Evolutionary conservation across 495 filamentous ascomycete species (phyloP).

Genomic region (Cercophora sp.): DNA sequence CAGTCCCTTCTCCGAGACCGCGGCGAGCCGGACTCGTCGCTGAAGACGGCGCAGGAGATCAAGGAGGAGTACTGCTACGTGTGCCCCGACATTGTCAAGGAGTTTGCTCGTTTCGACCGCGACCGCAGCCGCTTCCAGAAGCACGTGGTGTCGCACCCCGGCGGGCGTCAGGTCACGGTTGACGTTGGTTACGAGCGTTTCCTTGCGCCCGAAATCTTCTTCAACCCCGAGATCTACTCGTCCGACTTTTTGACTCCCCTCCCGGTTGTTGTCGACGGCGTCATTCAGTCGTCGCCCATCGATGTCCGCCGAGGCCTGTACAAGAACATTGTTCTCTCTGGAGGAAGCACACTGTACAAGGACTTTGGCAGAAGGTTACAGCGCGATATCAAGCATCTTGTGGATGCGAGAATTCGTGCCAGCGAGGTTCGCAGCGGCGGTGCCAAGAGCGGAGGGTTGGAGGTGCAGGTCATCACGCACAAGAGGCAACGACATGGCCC

Average conservation of each 20-base stretch:
- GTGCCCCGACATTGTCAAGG: conserved; percentile 96
- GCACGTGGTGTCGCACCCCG: conserved; percentile 81
- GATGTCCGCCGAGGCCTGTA: conserved; percentile 95
- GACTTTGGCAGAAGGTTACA: conserved; percentile 94
- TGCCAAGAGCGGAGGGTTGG: conserved; percentile 85
- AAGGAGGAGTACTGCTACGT: conserved; percentile 99
- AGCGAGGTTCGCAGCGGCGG: conserved; percentile 86
- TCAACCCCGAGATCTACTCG: conserved; percentile 98
- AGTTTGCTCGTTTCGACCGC: conserved; percentile 86
- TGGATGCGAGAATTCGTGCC: conserved; percentile 58
- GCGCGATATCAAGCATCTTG: conserved; percentile 91
- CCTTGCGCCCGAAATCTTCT: conserved; percentile 97
- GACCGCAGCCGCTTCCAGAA: conserved; percentile 88
- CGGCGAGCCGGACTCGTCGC: conserved; percentile 90
- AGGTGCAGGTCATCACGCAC: conserved; percentile 94
- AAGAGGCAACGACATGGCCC: conserved; percentile 94
- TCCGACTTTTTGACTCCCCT: conserved; percentile 96
- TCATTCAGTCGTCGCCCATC: conserved; percentile 95
- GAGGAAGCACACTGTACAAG: conserved; percentile 94
- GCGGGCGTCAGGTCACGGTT: conserved; percentile 75
- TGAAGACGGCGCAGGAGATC: conserved; percentile 95
- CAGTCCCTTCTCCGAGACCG: conserved; percentile 93
- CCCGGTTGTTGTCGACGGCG: conserved; percentile 87
- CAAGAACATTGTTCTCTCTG: conserved; percentile 98
- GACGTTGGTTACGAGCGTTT: conserved; percentile 98